Percentiles rank a stretch among this genome's conserved stretches.
phyloP scores from a whole-genome alignment of 108 stramenopile species.

The Mediolabrus comicus region DNA sequence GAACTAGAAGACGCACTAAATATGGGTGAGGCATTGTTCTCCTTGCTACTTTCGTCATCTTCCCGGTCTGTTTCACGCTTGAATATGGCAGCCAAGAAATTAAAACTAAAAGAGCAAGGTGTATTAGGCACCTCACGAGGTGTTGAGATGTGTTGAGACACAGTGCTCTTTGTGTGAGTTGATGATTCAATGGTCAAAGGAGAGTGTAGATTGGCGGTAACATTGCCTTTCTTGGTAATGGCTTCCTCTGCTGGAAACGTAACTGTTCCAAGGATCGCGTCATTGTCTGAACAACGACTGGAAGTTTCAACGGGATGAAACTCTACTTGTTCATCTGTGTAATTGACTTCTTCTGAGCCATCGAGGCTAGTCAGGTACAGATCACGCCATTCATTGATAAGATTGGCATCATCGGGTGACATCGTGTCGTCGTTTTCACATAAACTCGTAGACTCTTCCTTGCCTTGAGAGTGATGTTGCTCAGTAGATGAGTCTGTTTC shows the following conservation, averaged over 20 bases:
- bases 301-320: background rate
- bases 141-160: background rate
- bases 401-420: background rate
- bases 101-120: background rate
- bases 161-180: background rate
- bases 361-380: background rate
- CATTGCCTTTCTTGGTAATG: too few species aligned
- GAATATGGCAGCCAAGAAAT: background rate
- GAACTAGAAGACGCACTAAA: too few species aligned
- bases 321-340: background rate
- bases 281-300: background rate
- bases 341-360: background rate
- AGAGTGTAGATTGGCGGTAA: background rate
- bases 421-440: too few species aligned
- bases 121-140: background rate
- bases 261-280: background rate
- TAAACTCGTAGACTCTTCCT: too few species aligned
- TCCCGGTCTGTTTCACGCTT: background rate
- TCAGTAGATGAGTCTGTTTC: too few species aligned
- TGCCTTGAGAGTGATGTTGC: too few species aligned
- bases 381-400: background rate
- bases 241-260: too few species aligned
- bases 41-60: background rate
- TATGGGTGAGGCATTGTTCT: background rate
- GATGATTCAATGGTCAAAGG: background rate